Conservation (phyloP, 2,329 filamentous ascomycete genomes). For the Aspergillus luchuensis region DNA sequence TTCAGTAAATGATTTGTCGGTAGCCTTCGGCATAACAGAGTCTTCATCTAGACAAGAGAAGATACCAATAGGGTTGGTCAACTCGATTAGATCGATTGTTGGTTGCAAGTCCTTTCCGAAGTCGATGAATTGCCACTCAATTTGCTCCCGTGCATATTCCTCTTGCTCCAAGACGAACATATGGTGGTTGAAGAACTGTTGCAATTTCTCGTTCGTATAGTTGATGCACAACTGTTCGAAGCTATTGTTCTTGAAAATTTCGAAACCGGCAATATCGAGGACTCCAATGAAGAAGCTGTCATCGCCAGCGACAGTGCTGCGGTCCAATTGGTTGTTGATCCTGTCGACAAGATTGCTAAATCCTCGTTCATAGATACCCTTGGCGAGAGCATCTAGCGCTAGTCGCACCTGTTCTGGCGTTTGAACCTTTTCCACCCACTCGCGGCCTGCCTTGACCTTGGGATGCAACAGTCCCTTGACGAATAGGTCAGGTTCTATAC, state of each 20-base stretch:
- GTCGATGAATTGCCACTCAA: slow-evolving; percentile 99
- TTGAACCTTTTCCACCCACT: slow-evolving; percentile 98
- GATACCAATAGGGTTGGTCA: slow-evolving; percentile 96
- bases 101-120: slow-evolving; percentile 96
- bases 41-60: slow-evolving; percentile 98
- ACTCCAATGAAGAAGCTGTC: slow-evolving; percentile 97
- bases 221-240: slow-evolving; percentile 99
- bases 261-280: slow-evolving; percentile 97
- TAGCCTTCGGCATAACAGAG: slow-evolving; percentile 98
- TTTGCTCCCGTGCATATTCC: slow-evolving; percentile 95
- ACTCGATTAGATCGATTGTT: slow-evolving; percentile 94
- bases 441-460: slow-evolving; percentile 88
- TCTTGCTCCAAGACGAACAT: slow-evolving; percentile 99
- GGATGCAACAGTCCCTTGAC: slow-evolving; percentile 87
- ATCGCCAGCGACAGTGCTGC: slow-evolving; percentile 77
- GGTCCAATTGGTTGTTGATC: slow-evolving; percentile 89
- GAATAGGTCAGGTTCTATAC: slow-evolving; percentile 82
- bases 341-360: slow-evolving; percentile 90
- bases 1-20: slow-evolving; percentile 94
- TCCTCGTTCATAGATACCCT: slow-evolving; percentile 95
- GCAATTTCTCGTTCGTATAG: slow-evolving; percentile 98
- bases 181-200: slow-evolving; percentile 99
- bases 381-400: slow-evolving; percentile 84
- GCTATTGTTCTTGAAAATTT: slow-evolving; percentile 97
- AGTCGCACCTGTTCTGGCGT: slow-evolving; percentile 94